Evolutionary conservation across 805 yeast genomes (phyloP), one percentile per base, ranked within the genome.

Genomic region (Yamadazyma olivae): DNA sequence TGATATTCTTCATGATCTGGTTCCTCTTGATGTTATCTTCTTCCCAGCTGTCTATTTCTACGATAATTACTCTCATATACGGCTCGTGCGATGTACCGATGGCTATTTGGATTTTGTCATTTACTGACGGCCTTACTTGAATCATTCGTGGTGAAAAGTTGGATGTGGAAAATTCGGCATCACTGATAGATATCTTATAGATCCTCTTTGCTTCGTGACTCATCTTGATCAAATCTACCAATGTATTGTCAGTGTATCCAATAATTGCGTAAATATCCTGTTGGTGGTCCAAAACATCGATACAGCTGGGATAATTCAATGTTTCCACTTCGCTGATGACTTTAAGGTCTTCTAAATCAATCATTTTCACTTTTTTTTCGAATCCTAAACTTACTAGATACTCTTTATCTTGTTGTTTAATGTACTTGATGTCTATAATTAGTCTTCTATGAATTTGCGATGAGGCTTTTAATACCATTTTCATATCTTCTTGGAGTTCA

Each of bases 21-120:
- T 48, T 51, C 24, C 64, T 41, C 31, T 39, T 35, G 23, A 62
- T 53, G 8, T 42, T 46, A 7, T 36, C 31, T 15, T 16, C 35
- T 7, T 44, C 44, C 23, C 36, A 26, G 28, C 27, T n/a, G 1
- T 79, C 75, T n/a, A 79, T 42, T 20, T 63, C 53, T 0, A 79
- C 67, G 0, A 84, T 54, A 1, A 87, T 70, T 9, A 84, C 45
- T 45, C 95, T 57, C 85, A 84, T 77, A 49, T 69, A 83, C 3
- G 96, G 96, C 10, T 75, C 71, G 49, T 86, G 91, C 1, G 89
- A 79, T 0, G 96, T 87, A 0, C 80, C 87, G 6, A 84, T 71
- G 0, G 81, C 78, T 12, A 83, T 50, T 17, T 67, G 44, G 0
- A 65, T 62, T 8, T 8, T 19, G 5, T 35, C 34, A n/a, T 20